Evolutionary conservation across 495 filamentous ascomycete genomes (phyloP).

Genomic region (Talaromyces stipitatus): DNA sequence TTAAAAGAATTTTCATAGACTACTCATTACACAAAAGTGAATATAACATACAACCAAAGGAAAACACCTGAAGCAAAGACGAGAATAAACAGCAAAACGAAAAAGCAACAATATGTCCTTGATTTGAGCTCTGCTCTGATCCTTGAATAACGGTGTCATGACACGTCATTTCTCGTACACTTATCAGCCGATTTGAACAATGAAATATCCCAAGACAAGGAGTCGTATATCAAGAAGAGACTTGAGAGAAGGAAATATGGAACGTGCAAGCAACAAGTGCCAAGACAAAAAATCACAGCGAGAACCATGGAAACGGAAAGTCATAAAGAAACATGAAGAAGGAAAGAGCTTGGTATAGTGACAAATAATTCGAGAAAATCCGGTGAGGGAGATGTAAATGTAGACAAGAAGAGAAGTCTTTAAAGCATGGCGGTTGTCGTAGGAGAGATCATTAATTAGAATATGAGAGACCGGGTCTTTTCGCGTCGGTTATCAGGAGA

Average conservation of each 20-base stretch:
- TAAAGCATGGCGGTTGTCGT: not conserved
- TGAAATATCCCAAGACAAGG: slow-evolving; percentile 1
- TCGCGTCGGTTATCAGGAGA: slow-evolving; percentile 31
- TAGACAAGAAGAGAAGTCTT: slow-evolving; percentile 5
- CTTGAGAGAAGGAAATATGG: not conserved
- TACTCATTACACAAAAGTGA: slow-evolving; percentile 3
- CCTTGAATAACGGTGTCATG: not conserved
- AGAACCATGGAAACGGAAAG: slow-evolving; percentile 1
- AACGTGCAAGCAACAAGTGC: slow-evolving; percentile 2
- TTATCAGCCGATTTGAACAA: not conserved
- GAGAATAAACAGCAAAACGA: not conserved
- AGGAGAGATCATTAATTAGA: slow-evolving; percentile 12
- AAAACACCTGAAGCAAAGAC: not conserved
- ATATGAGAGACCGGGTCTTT: slow-evolving; percentile 40
- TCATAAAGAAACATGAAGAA: not conserved
- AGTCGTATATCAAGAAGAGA: not conserved
- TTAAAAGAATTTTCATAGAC: not conserved
- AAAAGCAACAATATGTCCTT: not conserved
- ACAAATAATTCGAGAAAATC: slow-evolving; percentile 3
- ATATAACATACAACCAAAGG: not conserved
- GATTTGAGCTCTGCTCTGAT: not conserved
- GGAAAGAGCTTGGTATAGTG: slow-evolving; percentile 4
- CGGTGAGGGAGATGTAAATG: not conserved
- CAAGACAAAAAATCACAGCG: slow-evolving; percentile 1
- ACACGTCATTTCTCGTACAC: not conserved